A percentile compares a stretch with the other conserved stretches of the same genome.
Evolutionary conservation across 139 green algal species (phyloP).

Genomic region (Picochlorum sp.): DNA sequence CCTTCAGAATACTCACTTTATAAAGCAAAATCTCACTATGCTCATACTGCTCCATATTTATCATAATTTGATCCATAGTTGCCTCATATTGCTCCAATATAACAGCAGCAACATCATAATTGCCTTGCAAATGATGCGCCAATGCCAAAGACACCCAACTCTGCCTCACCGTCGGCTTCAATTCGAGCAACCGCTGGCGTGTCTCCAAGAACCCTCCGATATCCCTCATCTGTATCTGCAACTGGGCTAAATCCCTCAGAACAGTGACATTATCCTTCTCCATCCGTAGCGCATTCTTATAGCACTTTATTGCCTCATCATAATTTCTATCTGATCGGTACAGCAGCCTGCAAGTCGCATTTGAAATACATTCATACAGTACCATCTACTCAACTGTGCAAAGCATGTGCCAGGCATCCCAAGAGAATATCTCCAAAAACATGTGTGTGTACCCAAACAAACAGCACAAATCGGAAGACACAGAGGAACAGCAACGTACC

Average conservation of each 20-base stretch:
- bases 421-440: background rate
- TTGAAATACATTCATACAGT: constrained; percentile 31
- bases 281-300: constrained; percentile 88
- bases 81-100: constrained; percentile 32
- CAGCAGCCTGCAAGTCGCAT: constrained; percentile 44
- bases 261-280: constrained; percentile 93
- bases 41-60: constrained; percentile 79
- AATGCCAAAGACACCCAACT: constrained; percentile 91
- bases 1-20: constrained; percentile 76
- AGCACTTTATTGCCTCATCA: constrained; percentile 98
- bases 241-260: background rate
- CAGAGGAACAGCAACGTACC: constrained; percentile 39
- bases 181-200: constrained; percentile 70
- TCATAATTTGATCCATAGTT: constrained; percentile 18
- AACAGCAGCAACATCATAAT: constrained; percentile 64
- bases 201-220: constrained; percentile 84
- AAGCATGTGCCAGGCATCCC: background rate
- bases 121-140: constrained; percentile 79
- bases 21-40: constrained; percentile 94
- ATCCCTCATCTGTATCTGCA: constrained; percentile 89
- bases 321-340: constrained; percentile 91
- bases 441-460: no score
- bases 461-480: background rate
- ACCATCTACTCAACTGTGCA: constrained; percentile 1
- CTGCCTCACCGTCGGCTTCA: constrained; percentile 66